Conservation (phyloP, 2,329 filamentous ascomycete genomes). For the Diplocarpon mali region DNA sequence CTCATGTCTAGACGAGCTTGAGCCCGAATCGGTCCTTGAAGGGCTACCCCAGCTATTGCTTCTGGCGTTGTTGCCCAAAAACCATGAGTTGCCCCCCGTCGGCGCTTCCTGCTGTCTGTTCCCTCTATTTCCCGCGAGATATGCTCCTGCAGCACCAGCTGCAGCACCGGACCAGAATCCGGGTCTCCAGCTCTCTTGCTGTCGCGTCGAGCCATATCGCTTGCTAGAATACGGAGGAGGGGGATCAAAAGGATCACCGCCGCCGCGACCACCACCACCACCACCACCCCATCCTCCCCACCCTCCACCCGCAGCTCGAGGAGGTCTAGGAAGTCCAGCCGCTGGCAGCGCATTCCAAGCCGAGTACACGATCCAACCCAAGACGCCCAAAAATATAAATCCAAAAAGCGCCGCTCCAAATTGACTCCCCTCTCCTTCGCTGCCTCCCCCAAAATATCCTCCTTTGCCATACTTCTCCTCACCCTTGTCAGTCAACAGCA, state of each 20-base stretch:
- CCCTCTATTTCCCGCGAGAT: slow-evolving; percentile 43
- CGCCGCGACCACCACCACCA: slow-evolving; percentile 29
- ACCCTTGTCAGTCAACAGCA: slow-evolving; percentile 68
- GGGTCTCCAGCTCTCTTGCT: slow-evolving; percentile 48
- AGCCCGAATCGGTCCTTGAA: slow-evolving; percentile 18
- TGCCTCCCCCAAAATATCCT: slow-evolving; percentile 15
- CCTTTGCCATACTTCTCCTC: slow-evolving; percentile 50
- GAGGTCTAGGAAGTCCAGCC: slow-evolving; percentile 24
- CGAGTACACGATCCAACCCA: slow-evolving; percentile 50
- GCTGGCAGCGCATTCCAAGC: slow-evolving; percentile 30
- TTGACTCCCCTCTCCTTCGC: slow-evolving; percentile 21
- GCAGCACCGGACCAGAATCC: slow-evolving; percentile 60
- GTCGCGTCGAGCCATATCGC: slow-evolving; percentile 6
- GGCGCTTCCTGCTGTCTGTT: slow-evolving; percentile 29
- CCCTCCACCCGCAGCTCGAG: slow-evolving; percentile 21
- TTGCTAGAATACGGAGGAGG: slow-evolving; percentile 27
- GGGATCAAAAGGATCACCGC: slow-evolving; percentile 21
- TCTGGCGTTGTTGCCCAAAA: slow-evolving; percentile 13
- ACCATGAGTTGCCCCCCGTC: slow-evolving; percentile 13
- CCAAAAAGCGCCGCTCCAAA: slow-evolving; percentile 42
- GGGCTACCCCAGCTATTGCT: slow-evolving; percentile 3
- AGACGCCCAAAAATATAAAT: slow-evolving; percentile 47
- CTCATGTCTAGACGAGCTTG: slow-evolving; percentile 40
- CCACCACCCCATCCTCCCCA: slow-evolving; percentile 32
- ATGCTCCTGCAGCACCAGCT: slow-evolving; percentile 58